A percentile compares a stretch with the other conserved stretches of the same genome.
Evolutionary conservation across 2,329 filamentous ascomycete genomes (phyloP).

Genomic region (Alternaria dauci): DNA sequence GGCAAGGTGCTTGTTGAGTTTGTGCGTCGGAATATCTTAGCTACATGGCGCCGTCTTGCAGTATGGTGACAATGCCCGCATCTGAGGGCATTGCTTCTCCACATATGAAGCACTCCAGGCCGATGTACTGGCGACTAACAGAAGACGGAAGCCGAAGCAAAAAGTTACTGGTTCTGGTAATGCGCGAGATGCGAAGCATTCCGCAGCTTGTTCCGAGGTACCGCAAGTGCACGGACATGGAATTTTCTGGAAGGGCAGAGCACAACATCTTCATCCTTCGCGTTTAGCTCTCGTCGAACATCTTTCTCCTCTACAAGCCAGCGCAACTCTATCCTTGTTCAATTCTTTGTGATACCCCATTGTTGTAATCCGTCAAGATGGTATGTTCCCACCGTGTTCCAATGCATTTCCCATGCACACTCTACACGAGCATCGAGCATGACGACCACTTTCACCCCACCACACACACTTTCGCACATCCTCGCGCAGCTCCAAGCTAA

Average conservation of each 20-base stretch:
- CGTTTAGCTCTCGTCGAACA: slow-evolving; percentile 12
- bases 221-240: slow-evolving; percentile 19
- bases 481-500: slow-evolving; percentile 11
- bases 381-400: background rate
- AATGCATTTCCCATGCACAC: background rate
- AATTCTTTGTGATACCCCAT: slow-evolving; percentile 26
- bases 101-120: slow-evolving; percentile 35
- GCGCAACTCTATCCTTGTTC: slow-evolving; percentile 10
- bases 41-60: slow-evolving; percentile 18
- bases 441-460: slow-evolving; percentile 1
- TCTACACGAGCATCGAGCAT: background rate
- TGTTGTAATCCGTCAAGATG: slow-evolving; percentile 3
- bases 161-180: slow-evolving; percentile 16
- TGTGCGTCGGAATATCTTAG: slow-evolving; percentile 28
- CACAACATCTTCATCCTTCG: slow-evolving; percentile 17
- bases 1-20: slow-evolving; percentile 32
- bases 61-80: slow-evolving; percentile 43
- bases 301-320: slow-evolving; percentile 18
- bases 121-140: background rate
- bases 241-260: slow-evolving; percentile 26
- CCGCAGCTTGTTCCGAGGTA: slow-evolving; percentile 25
- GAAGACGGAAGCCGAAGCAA: background rate
- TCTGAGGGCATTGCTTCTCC: slow-evolving; percentile 45
- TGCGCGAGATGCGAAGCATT: slow-evolving; percentile 16
- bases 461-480: background rate